Conservation (phyloP, 2,329 filamentous ascomycete species). For the Cytospora chrysosperma region DNA sequence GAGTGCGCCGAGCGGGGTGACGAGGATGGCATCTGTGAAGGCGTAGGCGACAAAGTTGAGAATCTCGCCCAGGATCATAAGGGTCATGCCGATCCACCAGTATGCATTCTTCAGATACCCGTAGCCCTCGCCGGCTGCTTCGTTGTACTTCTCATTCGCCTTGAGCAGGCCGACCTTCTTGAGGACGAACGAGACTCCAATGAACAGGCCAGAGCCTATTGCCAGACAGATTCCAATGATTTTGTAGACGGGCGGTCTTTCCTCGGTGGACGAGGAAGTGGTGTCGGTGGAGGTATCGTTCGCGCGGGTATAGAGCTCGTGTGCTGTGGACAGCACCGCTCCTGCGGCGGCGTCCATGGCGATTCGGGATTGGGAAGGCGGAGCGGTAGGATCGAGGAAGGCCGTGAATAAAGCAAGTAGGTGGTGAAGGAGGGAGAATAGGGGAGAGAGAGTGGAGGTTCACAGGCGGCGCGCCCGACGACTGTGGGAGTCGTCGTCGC, state of each 20-base stretch:
- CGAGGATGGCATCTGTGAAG: constrained; percentile 66
- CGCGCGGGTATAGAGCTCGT: constrained; percentile 44
- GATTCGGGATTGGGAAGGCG: constrained; percentile 24
- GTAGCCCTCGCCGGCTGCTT: constrained; percentile 93
- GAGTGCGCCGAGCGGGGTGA: constrained; percentile 50
- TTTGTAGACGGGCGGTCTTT: constrained; percentile 66
- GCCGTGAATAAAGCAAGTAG: not conserved
- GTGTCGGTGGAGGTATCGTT: constrained; percentile 33
- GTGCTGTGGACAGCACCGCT: constrained; percentile 51
- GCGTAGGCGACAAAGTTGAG: constrained; percentile 98
- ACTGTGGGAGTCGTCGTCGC: constrained; percentile 15
- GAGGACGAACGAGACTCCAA: constrained; percentile 90
- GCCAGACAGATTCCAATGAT: constrained; percentile 83
- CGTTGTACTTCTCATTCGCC: constrained; percentile 94
- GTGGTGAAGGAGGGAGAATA: too few species aligned
- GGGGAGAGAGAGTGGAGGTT: too few species aligned
- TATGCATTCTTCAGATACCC: constrained; percentile 92
- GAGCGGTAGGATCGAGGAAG: not conserved
- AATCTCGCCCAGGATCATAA: constrained; percentile 96
- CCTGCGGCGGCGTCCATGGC: constrained; percentile 72
- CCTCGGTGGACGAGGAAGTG: constrained; percentile 27
- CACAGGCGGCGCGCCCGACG: constrained; percentile 15
- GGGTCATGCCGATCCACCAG: constrained; percentile 94
- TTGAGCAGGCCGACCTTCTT: constrained; percentile 91
- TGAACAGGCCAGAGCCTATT: constrained; percentile 84